Evolutionary conservation across 257 asterid species (phyloP).

Genomic region (Thymus mandschuricus): DNA sequence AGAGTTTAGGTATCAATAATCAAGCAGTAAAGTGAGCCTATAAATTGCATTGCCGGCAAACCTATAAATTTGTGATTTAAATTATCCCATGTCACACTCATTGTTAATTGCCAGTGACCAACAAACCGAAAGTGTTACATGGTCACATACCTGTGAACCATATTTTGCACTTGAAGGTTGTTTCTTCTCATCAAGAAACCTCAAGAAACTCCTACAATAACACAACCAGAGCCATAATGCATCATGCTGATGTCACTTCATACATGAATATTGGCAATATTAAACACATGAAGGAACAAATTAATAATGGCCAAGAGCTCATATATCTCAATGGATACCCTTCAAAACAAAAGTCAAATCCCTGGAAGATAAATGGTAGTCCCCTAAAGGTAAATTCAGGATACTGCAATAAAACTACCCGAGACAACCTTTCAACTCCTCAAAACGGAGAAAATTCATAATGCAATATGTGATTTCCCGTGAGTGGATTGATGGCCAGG

Average conservation of each 20-base stretch:
- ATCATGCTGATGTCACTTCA: slow-evolving; percentile 12
- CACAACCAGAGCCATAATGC: slow-evolving; percentile 27
- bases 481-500: not conserved
- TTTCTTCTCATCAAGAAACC: slow-evolving; percentile 79
- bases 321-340: not conserved
- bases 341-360: not conserved
- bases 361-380: not conserved
- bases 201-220: slow-evolving; percentile 77
- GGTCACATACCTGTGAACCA: slow-evolving; percentile 79
- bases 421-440: slow-evolving; percentile 15
- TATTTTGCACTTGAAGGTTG: slow-evolving; percentile 66
- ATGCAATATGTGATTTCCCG: slow-evolving; percentile 3
- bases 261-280: slow-evolving; percentile 12
- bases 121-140: slow-evolving; percentile 22
- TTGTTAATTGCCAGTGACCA: slow-evolving; percentile 3
- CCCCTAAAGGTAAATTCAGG: not conserved
- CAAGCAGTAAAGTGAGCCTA: not conserved
- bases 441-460: not conserved
- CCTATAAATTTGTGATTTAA: not conserved
- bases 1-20: not conserved
- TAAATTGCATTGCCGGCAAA: not conserved
- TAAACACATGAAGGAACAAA: not conserved
- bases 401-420: not conserved
- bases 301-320: not conserved
- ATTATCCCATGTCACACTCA: slow-evolving; percentile 3